Conservation (phyloP, 2,329 filamentous ascomycete species). For the Neonectria coccinea region DNA sequence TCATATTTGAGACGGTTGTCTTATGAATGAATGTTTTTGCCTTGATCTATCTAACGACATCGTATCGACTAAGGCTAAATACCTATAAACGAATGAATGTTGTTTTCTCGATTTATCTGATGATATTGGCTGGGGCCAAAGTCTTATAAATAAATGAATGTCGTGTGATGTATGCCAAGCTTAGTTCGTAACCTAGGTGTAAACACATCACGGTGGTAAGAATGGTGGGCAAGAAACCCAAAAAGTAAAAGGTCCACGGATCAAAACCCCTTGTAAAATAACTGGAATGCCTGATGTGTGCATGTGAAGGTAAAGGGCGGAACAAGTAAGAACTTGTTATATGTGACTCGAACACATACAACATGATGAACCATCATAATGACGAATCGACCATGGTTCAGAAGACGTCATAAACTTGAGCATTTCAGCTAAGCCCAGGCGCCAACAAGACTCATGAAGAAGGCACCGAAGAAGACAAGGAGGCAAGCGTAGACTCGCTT, state of each 20-base stretch:
- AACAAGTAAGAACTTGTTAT: neutral
- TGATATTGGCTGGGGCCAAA: too few species aligned
- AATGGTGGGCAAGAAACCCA: neutral
- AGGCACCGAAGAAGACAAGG: conserved; percentile 69
- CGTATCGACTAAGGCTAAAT: too few species aligned
- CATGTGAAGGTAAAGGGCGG: neutral
- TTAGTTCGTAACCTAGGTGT: neutral
- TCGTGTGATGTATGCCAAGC: neutral
- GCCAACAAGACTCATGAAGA: conserved; percentile 72
- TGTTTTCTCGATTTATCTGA: too few species aligned
- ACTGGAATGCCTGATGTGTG: neutral
- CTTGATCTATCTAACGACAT: too few species aligned
- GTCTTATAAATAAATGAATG: neutral
- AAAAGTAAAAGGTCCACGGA: neutral
- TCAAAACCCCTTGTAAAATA: neutral
- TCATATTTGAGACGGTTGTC: too few species aligned
- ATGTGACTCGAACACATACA: neutral
- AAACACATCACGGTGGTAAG: neutral
- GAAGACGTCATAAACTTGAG: neutral
- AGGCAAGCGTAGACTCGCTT: conserved; percentile 66
- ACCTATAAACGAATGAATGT: too few species aligned
- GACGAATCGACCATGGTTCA: neutral
- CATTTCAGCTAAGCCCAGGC: conserved; percentile 65
- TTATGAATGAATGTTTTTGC: neutral
- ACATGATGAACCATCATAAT: neutral